Conservation (phyloP, 495 filamentous ascomycete species). For the Cercophora scortea region DNA sequence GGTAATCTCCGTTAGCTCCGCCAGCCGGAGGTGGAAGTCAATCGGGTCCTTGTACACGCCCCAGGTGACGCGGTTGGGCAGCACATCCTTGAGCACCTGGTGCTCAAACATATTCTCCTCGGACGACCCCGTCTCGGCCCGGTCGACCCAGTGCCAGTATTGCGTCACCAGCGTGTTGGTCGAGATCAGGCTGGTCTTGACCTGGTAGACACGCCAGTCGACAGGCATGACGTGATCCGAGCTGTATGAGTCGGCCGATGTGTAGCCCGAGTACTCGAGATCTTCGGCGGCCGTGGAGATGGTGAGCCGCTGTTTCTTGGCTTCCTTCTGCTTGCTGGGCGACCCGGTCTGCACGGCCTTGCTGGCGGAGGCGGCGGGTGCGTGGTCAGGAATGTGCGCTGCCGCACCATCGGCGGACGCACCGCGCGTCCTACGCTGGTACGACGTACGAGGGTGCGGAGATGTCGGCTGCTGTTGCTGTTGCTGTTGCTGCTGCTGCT, state of each 20-base stretch:
- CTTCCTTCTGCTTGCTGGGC: not conserved
- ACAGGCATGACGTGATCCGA: conserved; percentile 26
- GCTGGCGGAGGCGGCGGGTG: not conserved
- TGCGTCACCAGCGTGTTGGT: conserved; percentile 36
- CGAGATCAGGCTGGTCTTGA: conserved; percentile 31
- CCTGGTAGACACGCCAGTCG: conserved; percentile 41
- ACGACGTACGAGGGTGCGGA: not conserved
- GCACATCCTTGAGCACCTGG: conserved; percentile 35
- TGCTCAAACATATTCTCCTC: conserved; percentile 34
- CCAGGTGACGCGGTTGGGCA: conserved; percentile 30
- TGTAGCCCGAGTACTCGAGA: conserved; percentile 35
- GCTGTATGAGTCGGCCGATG: conserved; percentile 34
- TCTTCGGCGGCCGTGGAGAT: conserved; percentile 11
- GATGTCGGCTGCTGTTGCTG: not conserved
- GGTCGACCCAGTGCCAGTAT: conserved; percentile 39
- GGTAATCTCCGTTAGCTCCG: conserved; percentile 30
- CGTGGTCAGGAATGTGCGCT: not conserved
- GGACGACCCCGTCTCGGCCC: conserved; percentile 3
- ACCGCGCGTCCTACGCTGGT: not conserved
- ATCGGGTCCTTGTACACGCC: conserved; percentile 37
- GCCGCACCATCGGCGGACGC: not conserved
- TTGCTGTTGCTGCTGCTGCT: not conserved
- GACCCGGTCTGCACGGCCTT: not conserved
- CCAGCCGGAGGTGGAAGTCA: conserved; percentile 32
- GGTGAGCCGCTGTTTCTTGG: conserved; percentile 7